Base-by-base conservation (phyloP, 1,284 basidiomycete species). In the Puccinia horiana region DNA sequence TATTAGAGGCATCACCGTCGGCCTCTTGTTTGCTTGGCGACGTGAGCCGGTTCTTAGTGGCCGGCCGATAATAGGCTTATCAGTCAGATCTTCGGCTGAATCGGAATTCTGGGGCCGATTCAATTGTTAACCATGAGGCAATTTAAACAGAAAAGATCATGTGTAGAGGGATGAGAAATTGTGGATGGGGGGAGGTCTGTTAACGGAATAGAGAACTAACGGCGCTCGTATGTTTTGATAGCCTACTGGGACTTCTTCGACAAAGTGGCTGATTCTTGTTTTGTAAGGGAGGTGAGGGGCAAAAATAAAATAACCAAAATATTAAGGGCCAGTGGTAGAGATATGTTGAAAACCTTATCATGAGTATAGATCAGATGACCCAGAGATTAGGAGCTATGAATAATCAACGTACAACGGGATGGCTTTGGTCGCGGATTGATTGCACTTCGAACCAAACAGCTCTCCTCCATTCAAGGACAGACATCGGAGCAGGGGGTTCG, bases 381-480 rank as follows among this genome's bases (percentile, higher is more conserved):
- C n/a, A 8, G 29, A 16, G 11, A 42, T 67, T 67, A 67, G 63
- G 63, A 67, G 63, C 35, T 32, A 12, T 67, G 16, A 37, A 40
- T 42, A 37, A 69, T 42, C 44, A 44, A 47, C 67, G 67, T 44
- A 69, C 67, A 29, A 12, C n/a, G 67, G 37, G 26, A 65, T 32
- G 9, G 26, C 37, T n/a, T 67, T 69, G 67, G 44, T 69, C 67
- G 2, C 42, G 16, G 26, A 47, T 58, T 29, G 74, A 76, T 42
- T 76, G 74, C 37, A 42, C 56, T 61, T 76, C 52, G n/a, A 61
- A 76, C 74, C 74, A 76, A 76, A 76, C 74, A 76, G 32, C 40
- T 61, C 74, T 76, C 29, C 74, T 76, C 74, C 74, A 76, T 76
- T 76, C 74, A n/a, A 76, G 56, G n/a, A 76, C 35, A 23, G 74